Conservation (phyloP, 768 basidiomycete genomes). For the Tubosaeta brunneosetosa region DNA sequence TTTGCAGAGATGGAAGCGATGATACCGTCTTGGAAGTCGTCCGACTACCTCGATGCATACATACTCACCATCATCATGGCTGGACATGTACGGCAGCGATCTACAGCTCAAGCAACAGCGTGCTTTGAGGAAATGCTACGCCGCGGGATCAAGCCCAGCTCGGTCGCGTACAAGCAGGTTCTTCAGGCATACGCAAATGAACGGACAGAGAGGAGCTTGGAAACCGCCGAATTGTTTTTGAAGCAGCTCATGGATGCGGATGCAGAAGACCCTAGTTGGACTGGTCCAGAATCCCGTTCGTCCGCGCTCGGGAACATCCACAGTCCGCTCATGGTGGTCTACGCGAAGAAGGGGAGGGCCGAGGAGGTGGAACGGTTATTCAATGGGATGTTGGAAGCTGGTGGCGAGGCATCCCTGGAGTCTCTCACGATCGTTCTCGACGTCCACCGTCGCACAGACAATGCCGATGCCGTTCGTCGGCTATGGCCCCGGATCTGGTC, state of each 20-base stretch:
- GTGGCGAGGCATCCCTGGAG: constrained; percentile 54
- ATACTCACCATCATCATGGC: constrained; percentile 72
- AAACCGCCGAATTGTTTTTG: constrained; percentile 65
- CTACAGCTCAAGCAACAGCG: constrained; percentile 51
- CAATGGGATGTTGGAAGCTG: constrained; percentile 47
- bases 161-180: constrained; percentile 66
- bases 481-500: constrained; percentile 70
- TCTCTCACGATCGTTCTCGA: constrained; percentile 65
- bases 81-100: constrained; percentile 57
- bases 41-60: constrained; percentile 48
- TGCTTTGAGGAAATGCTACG: constrained; percentile 69
- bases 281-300: constrained; percentile 35
- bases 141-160: constrained; percentile 60
- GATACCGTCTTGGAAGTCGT: constrained; percentile 31
- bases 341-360: constrained; percentile 39
- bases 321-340: constrained; percentile 54
- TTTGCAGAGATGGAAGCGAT: constrained; percentile 62
- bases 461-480: constrained; percentile 49
- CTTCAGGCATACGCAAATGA: constrained; percentile 56
- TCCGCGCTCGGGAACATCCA: constrained; percentile 52
- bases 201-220: constrained; percentile 44
- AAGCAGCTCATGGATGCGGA: constrained; percentile 41
- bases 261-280: constrained; percentile 36
- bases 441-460: constrained; percentile 57
- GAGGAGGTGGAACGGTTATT: constrained; percentile 56